Evolutionary conservation across 2,329 filamentous ascomycete species (phyloP), one percentile per base, ranked within the genome.

Genomic region (Hypocreales sp.): DNA sequence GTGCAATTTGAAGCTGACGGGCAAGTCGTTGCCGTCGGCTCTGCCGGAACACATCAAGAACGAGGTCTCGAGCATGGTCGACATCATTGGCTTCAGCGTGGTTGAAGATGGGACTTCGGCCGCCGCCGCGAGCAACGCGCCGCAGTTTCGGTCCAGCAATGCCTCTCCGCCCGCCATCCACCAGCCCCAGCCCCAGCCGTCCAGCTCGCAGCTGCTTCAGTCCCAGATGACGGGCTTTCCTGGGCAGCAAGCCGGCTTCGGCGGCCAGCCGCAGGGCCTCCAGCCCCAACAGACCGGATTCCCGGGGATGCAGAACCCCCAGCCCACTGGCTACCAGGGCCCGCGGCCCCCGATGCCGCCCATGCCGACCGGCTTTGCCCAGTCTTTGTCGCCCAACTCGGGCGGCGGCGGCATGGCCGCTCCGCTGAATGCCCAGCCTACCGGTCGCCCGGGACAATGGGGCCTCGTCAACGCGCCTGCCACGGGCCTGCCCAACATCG

Each of bases 31-130:
- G 15, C 90, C 90, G 0, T 46, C 64, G 2, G 52, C 48, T 5
- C 63, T 98, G 8, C 90, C 90, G 0, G 84, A 94, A 18, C 78
- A 72, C 32, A 76, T 98, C 38, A 79, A 75, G 58, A 98, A 98
- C 44, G 90, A 98, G 52, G 90, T 98, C 12, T 95, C 87, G 4
- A 93, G 90, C 55, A 95, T 98, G 86, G 90, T 98, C 22, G 90
- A 98, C 47, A 98, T 98, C 31, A 98, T 98, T 47, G 93, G 84
- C 33, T 98, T 98, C 49, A 83, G 78, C 40, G 70, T 94, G 15
- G 73, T 72, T 1, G 90, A 98, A 37, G 78, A 87, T 16, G 60
- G 56, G 5, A 46, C 47, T 22, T 55, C 66, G 13, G 52, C 65
- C n/a, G 56, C 60, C 16, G 41, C 54, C 4, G 61, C 61, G 29